These are phyloP conservation scores for Wickerhamomyces sydowiorum DNA, from an alignment of 805 yeast species.

Conservation along the genomic window DNA sequence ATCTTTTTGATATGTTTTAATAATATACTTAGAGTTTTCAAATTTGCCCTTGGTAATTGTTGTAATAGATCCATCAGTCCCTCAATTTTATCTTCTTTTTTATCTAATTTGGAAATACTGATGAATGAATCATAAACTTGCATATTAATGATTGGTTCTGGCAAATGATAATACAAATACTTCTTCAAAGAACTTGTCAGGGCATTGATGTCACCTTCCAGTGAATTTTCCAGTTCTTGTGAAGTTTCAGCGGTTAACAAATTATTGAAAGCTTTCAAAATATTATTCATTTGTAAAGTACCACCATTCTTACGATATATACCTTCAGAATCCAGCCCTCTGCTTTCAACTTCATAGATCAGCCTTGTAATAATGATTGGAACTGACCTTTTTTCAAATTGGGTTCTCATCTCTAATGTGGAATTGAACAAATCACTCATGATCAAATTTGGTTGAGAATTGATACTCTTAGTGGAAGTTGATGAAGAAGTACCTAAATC, in stretches of 20 bases:
- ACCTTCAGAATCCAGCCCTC: constrained; percentile 80
- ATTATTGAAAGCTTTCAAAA: constrained; percentile 25
- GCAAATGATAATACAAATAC: constrained; percentile 67
- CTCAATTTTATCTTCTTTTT: constrained; percentile 22
- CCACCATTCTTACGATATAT: constrained; percentile 79
- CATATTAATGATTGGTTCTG: constrained; percentile 78
- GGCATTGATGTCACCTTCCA: constrained; percentile 74
- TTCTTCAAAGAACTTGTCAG: constrained; percentile 83
- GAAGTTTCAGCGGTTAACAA: constrained; percentile 26
- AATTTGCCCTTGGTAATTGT: constrained; percentile 64
- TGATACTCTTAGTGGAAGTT: constrained; percentile 1
- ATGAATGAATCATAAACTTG: constrained; percentile 64
- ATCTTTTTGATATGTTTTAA: constrained; percentile 63
- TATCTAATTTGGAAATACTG: constrained; percentile 36
- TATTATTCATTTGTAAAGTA: constrained; percentile 28
- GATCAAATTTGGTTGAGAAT: constrained; percentile 1
- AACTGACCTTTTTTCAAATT: constrained; percentile 51
- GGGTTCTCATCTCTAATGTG: constrained; percentile 58
- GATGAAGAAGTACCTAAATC: constrained; percentile 1
- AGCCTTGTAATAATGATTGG: constrained; percentile 74
- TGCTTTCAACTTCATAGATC: constrained; percentile 65
- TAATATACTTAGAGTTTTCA: constrained; percentile 46
- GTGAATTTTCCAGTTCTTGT: constrained; percentile 26
- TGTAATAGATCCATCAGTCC: constrained; percentile 41
- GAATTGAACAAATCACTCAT: constrained; percentile 28